Base-by-base conservation (phyloP, 169 alveolate genomes). In the Cryptosporidium muris region DNA sequence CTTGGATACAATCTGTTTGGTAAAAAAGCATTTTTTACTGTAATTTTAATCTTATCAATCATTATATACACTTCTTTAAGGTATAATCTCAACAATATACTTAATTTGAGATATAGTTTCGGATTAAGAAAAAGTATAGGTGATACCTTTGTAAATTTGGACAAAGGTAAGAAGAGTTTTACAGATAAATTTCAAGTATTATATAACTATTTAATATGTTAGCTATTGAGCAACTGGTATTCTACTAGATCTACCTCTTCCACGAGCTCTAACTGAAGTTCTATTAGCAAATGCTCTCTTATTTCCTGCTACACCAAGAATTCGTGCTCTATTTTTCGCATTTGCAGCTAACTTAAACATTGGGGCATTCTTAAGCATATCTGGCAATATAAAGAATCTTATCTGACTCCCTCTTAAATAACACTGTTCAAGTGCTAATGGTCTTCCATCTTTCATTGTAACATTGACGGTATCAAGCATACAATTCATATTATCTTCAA, bases 301-400 rank as follows among this genome's bases (percentile, higher is more conserved):
- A 74, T 90, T 90, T 42, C 93, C 91, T 36, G 92, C 91, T 36
- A 91, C 89, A 4, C 95, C 94, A 54, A 92, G 85, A 60, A 90
- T 81, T 60, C 82, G 82, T 58, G 92, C 88, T 82, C 90, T 85
- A n/a, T 91, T 80, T 66, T 91, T 91, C 12, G 92, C 63, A 74
- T 85, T 90, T 80, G 90, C 94, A 38, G 80, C 80, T 48, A 85
- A 47, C 90, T 97, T 97, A 90, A 98, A 98, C 99, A 97, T 97
- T 7, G 99, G 99, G 2, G 99, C 99, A 89, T 97, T 98, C 88
- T 98, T 95, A 11, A 98, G 94, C 98, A 97, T 97, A 88, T 98
- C 99, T 7, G 99, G 99, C 88, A 98, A 95, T 16, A 98, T 95
- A 82, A 96, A 94, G 89, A 97, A 97, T 67, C 97, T 95, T 51